Conservation (phyloP, 441 rosid species). For the Pelargonium hybrid region DNA sequence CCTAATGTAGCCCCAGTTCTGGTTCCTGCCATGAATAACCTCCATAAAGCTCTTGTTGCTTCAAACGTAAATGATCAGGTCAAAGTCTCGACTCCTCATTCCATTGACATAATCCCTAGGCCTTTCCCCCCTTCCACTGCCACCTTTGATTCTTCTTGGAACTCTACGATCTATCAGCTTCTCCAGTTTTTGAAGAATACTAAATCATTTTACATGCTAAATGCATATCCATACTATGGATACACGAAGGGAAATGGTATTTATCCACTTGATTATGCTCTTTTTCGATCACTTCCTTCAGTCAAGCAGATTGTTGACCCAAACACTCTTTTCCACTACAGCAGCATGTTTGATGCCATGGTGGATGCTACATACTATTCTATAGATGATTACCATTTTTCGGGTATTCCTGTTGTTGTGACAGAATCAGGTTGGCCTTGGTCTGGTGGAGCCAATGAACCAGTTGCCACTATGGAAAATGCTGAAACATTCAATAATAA, state of each 20-base stretch:
- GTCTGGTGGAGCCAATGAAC: slow-evolving; percentile 56
- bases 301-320: slow-evolving; percentile 97
- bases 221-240: slow-evolving; percentile 85
- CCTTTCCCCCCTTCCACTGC: slow-evolving; percentile 92
- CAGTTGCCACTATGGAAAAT: slow-evolving; percentile 59
- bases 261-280: slow-evolving; percentile 71
- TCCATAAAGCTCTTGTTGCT: slow-evolving; percentile 78
- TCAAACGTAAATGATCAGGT: slow-evolving; percentile 60
- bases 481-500: slow-evolving; percentile 64
- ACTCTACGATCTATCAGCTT: slow-evolving; percentile 57
- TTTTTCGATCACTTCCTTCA: slow-evolving; percentile 54
- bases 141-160: slow-evolving; percentile 60
- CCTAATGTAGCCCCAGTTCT: slow-evolving; percentile 67
- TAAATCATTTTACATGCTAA: slow-evolving; percentile 65
- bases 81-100: slow-evolving; percentile 72
- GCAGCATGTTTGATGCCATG: slow-evolving; percentile 96
- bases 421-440: slow-evolving; percentile 97
- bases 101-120: slow-evolving; percentile 72
- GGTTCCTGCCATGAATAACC: slow-evolving; percentile 68
- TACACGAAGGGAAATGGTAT: slow-evolving; percentile 71
- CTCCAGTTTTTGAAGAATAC: slow-evolving; percentile 90
- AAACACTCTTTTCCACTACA: slow-evolving; percentile 73
- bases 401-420: slow-evolving; percentile 64
- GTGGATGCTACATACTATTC: slow-evolving; percentile 91
- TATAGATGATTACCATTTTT: slow-evolving; percentile 51